A percentile compares a stretch with the other conserved stretches of the same genome.
Evolutionary conservation across 2,329 filamentous ascomycete species (phyloP).

Genomic region (Didymella pomorum): DNA sequence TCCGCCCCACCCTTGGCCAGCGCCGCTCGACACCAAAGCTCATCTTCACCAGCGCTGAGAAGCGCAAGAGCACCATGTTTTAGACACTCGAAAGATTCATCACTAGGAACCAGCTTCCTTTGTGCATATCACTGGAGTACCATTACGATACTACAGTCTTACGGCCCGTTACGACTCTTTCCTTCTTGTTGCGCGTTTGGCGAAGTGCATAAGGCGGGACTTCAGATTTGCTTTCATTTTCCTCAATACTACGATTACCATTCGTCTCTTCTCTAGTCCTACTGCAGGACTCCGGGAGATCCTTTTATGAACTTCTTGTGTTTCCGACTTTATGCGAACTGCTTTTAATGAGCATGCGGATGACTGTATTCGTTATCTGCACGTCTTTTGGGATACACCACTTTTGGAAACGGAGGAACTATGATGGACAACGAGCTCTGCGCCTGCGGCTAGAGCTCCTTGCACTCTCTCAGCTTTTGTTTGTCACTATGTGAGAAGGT

Average conservation of each 20-base stretch:
- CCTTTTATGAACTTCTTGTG: slow-evolving; percentile 38
- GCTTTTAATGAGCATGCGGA: slow-evolving; percentile 48
- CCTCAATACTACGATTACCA: slow-evolving; percentile 38
- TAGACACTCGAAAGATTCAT: slow-evolving; percentile 50
- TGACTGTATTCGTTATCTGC: slow-evolving; percentile 32
- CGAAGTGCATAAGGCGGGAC: slow-evolving; percentile 35
- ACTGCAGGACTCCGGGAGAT: slow-evolving; percentile 28
- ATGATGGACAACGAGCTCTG: slow-evolving; percentile 41
- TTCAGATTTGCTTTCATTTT: slow-evolving; percentile 30
- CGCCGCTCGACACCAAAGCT: slow-evolving; percentile 86
- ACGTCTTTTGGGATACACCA: slow-evolving; percentile 26
- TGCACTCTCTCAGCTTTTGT: slow-evolving; percentile 45
- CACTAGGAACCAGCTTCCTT: slow-evolving; percentile 31
- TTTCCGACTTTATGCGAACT: slow-evolving; percentile 40
- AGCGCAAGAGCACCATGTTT: slow-evolving; percentile 78
- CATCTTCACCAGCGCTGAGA: slow-evolving; percentile 87
- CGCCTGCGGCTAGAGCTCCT: slow-evolving; percentile 48
- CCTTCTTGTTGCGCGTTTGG: slow-evolving; percentile 36
- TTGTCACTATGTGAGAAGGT: slow-evolving; percentile 21
- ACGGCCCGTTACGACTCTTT: slow-evolving; percentile 51
- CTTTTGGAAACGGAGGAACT: slow-evolving; percentile 25
- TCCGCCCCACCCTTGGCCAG: slow-evolving; percentile 62
- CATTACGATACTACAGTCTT: slow-evolving; percentile 38
- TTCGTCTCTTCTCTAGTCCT: slow-evolving; percentile 41
- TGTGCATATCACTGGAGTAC: slow-evolving; percentile 50